Percentiles rank a stretch among this genome's conserved stretches.
Conservation (phyloP, 768 basidiomycete species). For the Suillus fuscotomentosus region DNA sequence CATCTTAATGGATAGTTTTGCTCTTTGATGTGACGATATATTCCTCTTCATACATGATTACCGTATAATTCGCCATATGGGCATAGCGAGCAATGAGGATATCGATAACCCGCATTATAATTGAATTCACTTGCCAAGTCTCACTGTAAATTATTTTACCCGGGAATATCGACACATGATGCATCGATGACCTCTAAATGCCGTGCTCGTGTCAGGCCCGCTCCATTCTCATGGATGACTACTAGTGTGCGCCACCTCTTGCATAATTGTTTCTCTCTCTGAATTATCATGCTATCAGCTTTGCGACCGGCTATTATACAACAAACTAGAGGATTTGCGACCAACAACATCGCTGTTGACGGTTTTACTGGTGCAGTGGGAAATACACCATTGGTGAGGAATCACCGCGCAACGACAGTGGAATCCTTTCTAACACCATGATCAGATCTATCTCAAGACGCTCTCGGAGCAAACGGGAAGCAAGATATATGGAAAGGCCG, state of each 20-base stretch:
- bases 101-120: not conserved
- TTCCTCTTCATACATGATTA: slow-evolving; percentile 1
- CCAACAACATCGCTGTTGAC: slow-evolving; percentile 45
- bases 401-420: not conserved
- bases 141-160: not conserved
- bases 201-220: not conserved
- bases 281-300: slow-evolving; percentile 28
- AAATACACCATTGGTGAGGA: slow-evolving; percentile 85
- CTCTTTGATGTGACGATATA: not conserved
- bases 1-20: slow-evolving; percentile 1
- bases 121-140: not conserved
- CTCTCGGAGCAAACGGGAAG: slow-evolving; percentile 83
- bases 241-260: not conserved
- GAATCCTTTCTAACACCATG: slow-evolving; percentile 5
- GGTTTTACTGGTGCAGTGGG: slow-evolving; percentile 90
- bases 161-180: not conserved
- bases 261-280: not conserved
- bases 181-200: not conserved
- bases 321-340: slow-evolving; percentile 35
- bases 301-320: slow-evolving; percentile 28
- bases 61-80: slow-evolving; percentile 2
- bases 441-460: slow-evolving; percentile 76
- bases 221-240: not conserved
- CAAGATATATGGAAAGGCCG: slow-evolving; percentile 91
- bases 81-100: not conserved